These are phyloP conservation scores for Stemphylium vesicarium DNA, from an alignment of 2,329 filamentous ascomycete genomes.

Conservation along the genomic window DNA sequence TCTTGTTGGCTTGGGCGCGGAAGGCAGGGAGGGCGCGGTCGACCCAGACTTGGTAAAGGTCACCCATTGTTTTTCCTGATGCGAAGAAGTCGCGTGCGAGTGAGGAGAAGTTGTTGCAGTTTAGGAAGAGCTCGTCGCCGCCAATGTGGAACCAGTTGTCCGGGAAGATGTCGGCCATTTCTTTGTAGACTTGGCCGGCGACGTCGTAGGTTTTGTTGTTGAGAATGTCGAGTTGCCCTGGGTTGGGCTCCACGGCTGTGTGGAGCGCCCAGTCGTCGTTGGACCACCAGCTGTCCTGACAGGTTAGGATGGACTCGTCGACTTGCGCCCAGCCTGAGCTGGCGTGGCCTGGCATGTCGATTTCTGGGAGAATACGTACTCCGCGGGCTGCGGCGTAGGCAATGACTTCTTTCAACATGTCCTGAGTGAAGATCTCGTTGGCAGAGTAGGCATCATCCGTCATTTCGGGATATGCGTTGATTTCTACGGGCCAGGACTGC, in stretches of 20 bases:
- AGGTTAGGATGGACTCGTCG: conserved; percentile 63
- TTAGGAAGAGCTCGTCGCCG: conserved; percentile 61
- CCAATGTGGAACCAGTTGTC: conserved; percentile 64
- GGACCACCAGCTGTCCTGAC: conserved; percentile 65
- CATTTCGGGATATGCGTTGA: conserved; percentile 59
- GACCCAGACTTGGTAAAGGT: conserved; percentile 62
- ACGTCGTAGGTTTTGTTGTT: conserved; percentile 63
- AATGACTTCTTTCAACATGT: conserved; percentile 54
- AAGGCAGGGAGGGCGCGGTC: conserved; percentile 61
- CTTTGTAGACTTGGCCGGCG: conserved; percentile 61
- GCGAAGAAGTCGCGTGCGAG: conserved; percentile 59
- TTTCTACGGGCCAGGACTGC: conserved; percentile 63
- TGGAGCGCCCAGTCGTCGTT: conserved; percentile 63
- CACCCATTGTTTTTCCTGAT: conserved; percentile 58
- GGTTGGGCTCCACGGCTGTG: conserved; percentile 63
- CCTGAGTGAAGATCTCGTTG: conserved; percentile 55
- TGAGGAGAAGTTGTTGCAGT: conserved; percentile 65
- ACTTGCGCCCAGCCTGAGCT: conserved; percentile 63
- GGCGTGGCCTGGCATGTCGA: conserved; percentile 68
- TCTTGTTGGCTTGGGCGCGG: conserved; percentile 54
- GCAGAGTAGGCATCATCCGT: conserved; percentile 61
- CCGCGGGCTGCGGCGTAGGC: conserved; percentile 61
- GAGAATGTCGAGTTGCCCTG: conserved; percentile 63
- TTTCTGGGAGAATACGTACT: conserved; percentile 66
- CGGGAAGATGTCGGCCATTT: conserved; percentile 58